phyloP scores from a whole-genome alignment of 768 basidiomycete species.

The Lactarius hengduanensis region DNA sequence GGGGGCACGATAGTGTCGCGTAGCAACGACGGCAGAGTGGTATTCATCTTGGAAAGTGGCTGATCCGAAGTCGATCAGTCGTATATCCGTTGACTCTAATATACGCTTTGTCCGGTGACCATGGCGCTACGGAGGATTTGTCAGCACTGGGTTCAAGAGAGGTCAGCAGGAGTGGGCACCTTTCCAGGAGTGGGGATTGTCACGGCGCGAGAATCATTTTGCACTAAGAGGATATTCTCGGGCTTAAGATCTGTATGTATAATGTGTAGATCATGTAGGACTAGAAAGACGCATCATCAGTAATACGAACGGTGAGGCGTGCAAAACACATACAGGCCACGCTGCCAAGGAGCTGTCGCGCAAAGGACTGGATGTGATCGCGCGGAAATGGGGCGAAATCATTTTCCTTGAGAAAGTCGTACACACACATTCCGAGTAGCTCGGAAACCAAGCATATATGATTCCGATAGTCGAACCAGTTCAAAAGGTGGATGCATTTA shows the following conservation, averaged over 20 bases:
- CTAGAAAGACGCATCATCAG: conserved; percentile 43
- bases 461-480: conserved; percentile 96
- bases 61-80: conserved; percentile 96
- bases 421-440: conserved; percentile 94
- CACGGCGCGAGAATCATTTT: conserved; percentile 69
- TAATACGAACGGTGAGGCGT: conserved; percentile 18
- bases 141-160: background rate
- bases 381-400: conserved; percentile 95
- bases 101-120: conserved; percentile 67
- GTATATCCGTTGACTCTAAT: conserved; percentile 85
- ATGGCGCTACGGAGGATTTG: conserved; percentile 38
- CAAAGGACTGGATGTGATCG: conserved; percentile 94
- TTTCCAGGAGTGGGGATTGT: conserved; percentile 64
- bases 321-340: conserved; percentile 76
- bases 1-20: conserved; percentile 96
- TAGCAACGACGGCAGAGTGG: conserved; percentile 96
- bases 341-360: conserved; percentile 84
- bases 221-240: conserved; percentile 94
- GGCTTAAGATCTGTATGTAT: conserved; percentile 99
- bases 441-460: conserved; percentile 98
- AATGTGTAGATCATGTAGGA: conserved; percentile 85
- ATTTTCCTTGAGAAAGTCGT: conserved; percentile 98
- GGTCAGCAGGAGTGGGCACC: conserved; percentile 39
- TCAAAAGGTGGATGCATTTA: conserved; percentile 95
- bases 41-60: conserved; percentile 98